Conservation (phyloP, 2,329 filamentous ascomycete species). For the Arthrocladium fulminans region DNA sequence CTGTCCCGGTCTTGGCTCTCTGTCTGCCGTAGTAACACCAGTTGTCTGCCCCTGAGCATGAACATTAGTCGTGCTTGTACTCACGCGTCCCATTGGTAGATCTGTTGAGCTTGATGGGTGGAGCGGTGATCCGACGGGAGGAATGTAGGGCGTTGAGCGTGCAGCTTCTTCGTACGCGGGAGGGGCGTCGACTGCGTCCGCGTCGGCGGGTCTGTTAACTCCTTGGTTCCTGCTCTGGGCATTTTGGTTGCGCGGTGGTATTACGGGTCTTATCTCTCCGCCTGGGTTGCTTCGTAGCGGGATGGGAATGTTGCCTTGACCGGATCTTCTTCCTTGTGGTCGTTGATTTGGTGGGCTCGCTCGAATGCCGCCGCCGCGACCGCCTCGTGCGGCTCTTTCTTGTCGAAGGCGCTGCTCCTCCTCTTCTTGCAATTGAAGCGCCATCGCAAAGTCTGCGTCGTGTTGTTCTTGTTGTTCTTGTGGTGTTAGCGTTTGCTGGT, state of each 20-base stretch:
- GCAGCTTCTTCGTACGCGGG: slow-evolving; percentile 60
- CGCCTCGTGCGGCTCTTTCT: slow-evolving; percentile 2
- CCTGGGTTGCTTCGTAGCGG: slow-evolving; percentile 11
- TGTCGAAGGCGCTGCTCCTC: slow-evolving; percentile 50
- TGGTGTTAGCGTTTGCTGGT: slow-evolving; percentile 28
- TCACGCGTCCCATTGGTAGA: slow-evolving; percentile 14
- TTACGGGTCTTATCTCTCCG: slow-evolving; percentile 33
- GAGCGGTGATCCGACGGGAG: slow-evolving; percentile 39
- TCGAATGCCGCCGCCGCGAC: not conserved
- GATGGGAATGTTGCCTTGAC: slow-evolving; percentile 11
- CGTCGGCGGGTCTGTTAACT: slow-evolving; percentile 25
- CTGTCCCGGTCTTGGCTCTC: not conserved
- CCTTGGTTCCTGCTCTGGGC: slow-evolving; percentile 12
- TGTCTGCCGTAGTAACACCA: not conserved
- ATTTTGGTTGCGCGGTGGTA: slow-evolving; percentile 35
- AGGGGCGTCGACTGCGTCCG: slow-evolving; percentile 44
- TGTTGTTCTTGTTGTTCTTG: slow-evolving; percentile 62
- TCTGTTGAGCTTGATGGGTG: slow-evolving; percentile 25
- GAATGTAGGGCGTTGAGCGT: slow-evolving; percentile 46
- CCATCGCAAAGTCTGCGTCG: slow-evolving; percentile 65
- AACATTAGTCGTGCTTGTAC: slow-evolving; percentile 6
- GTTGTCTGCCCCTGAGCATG: slow-evolving; percentile 8
- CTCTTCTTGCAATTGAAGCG: slow-evolving; percentile 87
- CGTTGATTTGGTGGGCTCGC: not conserved
- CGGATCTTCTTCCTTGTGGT: not conserved